Base-by-base conservation (phyloP, 2,329 filamentous ascomycete genomes). In the Epichloe gansuensis region DNA sequence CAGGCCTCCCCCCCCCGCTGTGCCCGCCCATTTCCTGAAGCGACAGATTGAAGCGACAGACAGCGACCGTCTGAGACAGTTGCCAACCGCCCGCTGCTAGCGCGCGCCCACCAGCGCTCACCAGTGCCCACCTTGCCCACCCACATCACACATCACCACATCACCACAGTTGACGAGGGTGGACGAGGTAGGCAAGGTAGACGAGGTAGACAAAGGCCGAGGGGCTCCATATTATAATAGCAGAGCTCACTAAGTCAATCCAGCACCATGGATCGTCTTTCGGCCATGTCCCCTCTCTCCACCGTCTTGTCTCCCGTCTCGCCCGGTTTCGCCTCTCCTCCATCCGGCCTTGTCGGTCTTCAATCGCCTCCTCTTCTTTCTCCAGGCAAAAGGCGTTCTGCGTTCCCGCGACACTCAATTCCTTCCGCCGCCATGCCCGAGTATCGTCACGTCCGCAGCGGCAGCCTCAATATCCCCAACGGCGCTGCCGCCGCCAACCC, bases 381-480 rank as follows among this genome's bases (percentile, higher is more conserved):
- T 44, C 35, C 47, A 48, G 47, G 39, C 50, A 50, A 49, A 21
- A 43, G 47, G 47, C 39, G 21, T 48, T 23, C 40, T 48, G 46
- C 50, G 15, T 53, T 13, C 47, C 35, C 53, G 43, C 50, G 53
- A 52, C 53, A 49, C 35, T 50, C 53, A 31, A 50, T 54, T 36
- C 53, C 53, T 36, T 47, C 54, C 50, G 51, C 52, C 55, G 60
- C 58, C 58, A 73, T 75, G 68, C 69, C 74, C 61, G 75, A 78
- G 56, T 76, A 72, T 66, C 74, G 76, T 64, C 78, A 81, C 66
- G 67, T 73, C 64, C 76, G 78, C 61, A 75, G 74, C 62, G 72
- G 76, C 60, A 81, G 78, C 66, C 71, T 80, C 64, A 78, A 72
- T 62, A 75, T 77, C 54, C 68, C 71, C 55, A 64, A 57, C 60